A percentile compares a stretch with the other conserved stretches of the same genome.
Conservation (phyloP, 441 rosid species). For the Adansonia rubrostipa region DNA sequence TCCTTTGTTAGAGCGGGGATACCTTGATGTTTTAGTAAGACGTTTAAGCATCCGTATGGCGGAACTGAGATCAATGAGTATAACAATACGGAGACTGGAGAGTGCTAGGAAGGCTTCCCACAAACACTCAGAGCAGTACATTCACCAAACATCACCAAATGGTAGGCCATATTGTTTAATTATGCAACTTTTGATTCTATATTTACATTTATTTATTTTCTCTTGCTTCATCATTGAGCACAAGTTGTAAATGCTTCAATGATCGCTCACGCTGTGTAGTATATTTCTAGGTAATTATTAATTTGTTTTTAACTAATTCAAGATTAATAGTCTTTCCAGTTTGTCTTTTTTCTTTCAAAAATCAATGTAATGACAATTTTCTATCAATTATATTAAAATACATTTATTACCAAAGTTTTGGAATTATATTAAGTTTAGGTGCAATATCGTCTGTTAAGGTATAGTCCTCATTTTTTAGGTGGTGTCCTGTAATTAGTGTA, state of each 20-base stretch:
- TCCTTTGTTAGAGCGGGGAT: constrained; percentile 26
- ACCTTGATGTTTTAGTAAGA: constrained; percentile 25
- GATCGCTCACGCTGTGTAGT: background rate
- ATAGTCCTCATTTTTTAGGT: background rate
- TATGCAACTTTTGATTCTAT: background rate
- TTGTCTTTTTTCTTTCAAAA: background rate
- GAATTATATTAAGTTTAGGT: background rate
- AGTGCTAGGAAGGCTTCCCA: constrained; percentile 16
- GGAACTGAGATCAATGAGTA: constrained; percentile 28
- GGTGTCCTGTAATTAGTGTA: background rate
- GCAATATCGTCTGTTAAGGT: background rate
- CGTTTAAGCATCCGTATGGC: constrained; percentile 18
- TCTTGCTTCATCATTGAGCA: background rate
- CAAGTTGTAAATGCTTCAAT: constrained; percentile 13
- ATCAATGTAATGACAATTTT: background rate
- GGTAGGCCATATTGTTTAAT: constrained; percentile 24
- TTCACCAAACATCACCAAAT: constrained; percentile 7
- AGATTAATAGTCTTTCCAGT: background rate
- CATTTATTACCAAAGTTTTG: background rate
- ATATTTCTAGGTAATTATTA: constrained; percentile 1
- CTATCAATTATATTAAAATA: background rate
- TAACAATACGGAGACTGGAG: constrained; percentile 17
- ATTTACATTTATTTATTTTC: background rate
- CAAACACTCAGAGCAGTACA: constrained; percentile 11
- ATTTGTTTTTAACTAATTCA: background rate